Conservation (phyloP, 2,329 filamentous ascomycete species). For the Aspergillus tanneri region DNA sequence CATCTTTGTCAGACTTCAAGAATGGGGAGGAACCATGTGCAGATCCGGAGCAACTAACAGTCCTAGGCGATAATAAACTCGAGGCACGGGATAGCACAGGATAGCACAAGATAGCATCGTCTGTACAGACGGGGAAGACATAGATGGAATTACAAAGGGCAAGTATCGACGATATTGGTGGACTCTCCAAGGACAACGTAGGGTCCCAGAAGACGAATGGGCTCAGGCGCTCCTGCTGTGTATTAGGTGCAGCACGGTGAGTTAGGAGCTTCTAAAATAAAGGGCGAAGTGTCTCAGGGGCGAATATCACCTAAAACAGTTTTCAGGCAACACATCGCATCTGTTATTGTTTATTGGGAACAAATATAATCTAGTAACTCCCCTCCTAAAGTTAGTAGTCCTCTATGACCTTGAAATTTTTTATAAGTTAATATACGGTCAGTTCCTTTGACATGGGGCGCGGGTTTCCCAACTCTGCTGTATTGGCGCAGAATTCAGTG, state of each 20-base stretch:
- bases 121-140: slow-evolving; percentile 1
- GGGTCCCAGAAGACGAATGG: slow-evolving; percentile 2
- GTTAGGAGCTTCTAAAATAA: not conserved
- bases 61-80: not conserved
- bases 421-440: not conserved
- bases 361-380: slow-evolving; percentile 5
- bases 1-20: slow-evolving; percentile 1
- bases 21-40: not conserved
- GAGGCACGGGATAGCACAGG: not conserved
- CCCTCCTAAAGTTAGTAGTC: slow-evolving; percentile 4
- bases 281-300: not conserved
- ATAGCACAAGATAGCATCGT: not conserved
- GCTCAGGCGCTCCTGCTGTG: slow-evolving; percentile 1
- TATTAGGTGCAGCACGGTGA: not conserved
- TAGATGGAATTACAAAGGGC: slow-evolving; percentile 1
- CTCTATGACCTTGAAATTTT: not conserved
- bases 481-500: slow-evolving; percentile 6
- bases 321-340: slow-evolving; percentile 4
- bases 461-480: not conserved
- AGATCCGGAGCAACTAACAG: not conserved
- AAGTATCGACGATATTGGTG: slow-evolving; percentile 1
- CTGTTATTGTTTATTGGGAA: slow-evolving; percentile 5
- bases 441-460: slow-evolving; percentile 3
- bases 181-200: slow-evolving; percentile 3
- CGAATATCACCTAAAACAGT: not conserved